A percentile compares a stretch with the other conserved stretches of the same genome.
These are phyloP conservation scores for Trichoderma endophyticum DNA, from an alignment of 2,329 filamentous ascomycete genomes.

Conservation along the genomic window DNA sequence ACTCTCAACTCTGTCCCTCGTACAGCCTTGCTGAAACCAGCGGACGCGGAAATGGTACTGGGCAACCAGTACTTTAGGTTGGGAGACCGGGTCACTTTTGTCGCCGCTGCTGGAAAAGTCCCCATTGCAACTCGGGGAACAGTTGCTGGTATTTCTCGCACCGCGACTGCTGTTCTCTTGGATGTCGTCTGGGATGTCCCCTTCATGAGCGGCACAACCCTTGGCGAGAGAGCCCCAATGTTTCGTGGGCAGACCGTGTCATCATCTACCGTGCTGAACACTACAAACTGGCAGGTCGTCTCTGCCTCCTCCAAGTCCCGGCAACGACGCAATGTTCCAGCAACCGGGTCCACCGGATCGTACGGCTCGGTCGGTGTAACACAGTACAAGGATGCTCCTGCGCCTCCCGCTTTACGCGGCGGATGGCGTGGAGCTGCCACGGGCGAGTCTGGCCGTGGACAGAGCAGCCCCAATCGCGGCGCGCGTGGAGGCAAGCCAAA, in stretches of 20 bases:
- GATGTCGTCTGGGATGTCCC: slow-evolving; percentile 92
- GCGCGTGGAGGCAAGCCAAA: slow-evolving; percentile 40
- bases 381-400: slow-evolving; percentile 58
- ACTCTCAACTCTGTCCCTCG: slow-evolving; percentile 79
- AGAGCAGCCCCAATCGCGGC: slow-evolving; percentile 39
- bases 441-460: slow-evolving; percentile 40
- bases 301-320: slow-evolving; percentile 54
- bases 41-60: slow-evolving; percentile 90
- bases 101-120: slow-evolving; percentile 88
- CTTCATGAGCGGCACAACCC: slow-evolving; percentile 95
- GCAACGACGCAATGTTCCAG: slow-evolving; percentile 48
- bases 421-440: slow-evolving; percentile 57
- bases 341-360: slow-evolving; percentile 51
- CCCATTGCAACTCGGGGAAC: slow-evolving; percentile 90
- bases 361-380: slow-evolving; percentile 56
- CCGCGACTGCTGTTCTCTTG: slow-evolving; percentile 74
- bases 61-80: slow-evolving; percentile 79
- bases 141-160: slow-evolving; percentile 90
- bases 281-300: slow-evolving; percentile 77
- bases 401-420: slow-evolving; percentile 54
- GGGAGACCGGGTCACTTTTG: slow-evolving; percentile 90
- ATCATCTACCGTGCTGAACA: slow-evolving; percentile 82
- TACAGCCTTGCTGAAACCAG: slow-evolving; percentile 84
- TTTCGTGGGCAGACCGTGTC: slow-evolving; percentile 94
- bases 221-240: slow-evolving; percentile 83